Base-by-base conservation (phyloP, 192 early-diverging fungal species). In the Entophlyctis luteolus region DNA sequence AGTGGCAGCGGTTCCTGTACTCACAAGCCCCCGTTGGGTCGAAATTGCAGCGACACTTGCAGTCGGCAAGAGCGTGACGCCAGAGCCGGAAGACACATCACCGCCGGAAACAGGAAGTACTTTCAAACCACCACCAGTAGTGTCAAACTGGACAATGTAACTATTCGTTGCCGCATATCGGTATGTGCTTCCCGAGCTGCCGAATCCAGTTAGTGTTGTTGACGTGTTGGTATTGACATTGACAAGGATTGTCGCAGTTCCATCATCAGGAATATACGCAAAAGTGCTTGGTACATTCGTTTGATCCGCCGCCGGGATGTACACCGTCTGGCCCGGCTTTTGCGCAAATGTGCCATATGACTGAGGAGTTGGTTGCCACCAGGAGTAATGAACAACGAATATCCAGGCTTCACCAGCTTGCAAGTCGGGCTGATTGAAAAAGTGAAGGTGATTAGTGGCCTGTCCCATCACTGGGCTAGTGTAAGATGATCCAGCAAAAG, bases 391-490 rank as follows among this genome's bases (percentile, higher is more conserved):
- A 29, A 70, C 48, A 5, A 70, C 68, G 42, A 70, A 70, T 23
- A 70, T 54, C 48, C 56, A 39, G n/a, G 56, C 47, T 31, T 70
- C 27, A 4, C 57, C 56, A 3, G 37, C 48, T 3, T n/a, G 25
- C n/a, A 57, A 36, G 10, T 59, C 68, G 22, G 68, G 68, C 4
- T 37, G 35, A 38, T 70, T 62, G 22, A 62, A 50, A 50, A 57
- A 70, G 33, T 70, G 50, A 20, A 70, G 31, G 58, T 70, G 68
- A 59, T 70, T 70, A 18, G 58, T 59, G 23, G 46, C 68, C 27
- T 59, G 58, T 3, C 68, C 68, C 34, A 68, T 36, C 0, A 48
- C 56, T 2, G 67, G 22, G n/a, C n/a, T n/a, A 25, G 36, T 67
- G 38, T 67, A 67, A 25, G 20, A 27, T 28, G 49, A 16, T 25